A percentile compares a stretch with the other conserved stretches of the same genome.
phyloP scores from a whole-genome alignment of 768 basidiomycete species.

The Flagelloscypha sp. region DNA sequence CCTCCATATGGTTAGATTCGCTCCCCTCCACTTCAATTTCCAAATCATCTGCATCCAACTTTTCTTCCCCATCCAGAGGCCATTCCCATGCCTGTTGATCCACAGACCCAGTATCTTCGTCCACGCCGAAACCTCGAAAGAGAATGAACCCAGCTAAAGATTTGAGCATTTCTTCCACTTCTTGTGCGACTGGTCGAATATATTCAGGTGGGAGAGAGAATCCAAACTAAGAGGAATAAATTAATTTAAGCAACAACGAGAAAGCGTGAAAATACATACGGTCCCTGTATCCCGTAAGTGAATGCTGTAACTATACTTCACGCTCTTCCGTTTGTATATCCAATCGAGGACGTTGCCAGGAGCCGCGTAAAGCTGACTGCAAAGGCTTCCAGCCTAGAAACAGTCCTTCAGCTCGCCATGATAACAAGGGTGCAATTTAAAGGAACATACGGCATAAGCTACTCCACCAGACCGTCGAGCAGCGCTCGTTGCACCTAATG shows the following conservation, averaged over 20 bases:
- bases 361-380: constrained; percentile 40
- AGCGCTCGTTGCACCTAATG: constrained; percentile 54
- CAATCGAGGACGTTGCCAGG: constrained; percentile 64
- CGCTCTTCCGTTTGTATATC: constrained; percentile 46
- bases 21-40: too few relatives aligned
- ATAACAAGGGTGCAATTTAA: background rate
- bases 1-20: too few relatives aligned
- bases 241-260: constrained; percentile 1
- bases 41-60: too few relatives aligned
- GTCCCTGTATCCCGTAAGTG: constrained; percentile 67
- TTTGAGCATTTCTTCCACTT: constrained; percentile 55
- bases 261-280: constrained; percentile 27
- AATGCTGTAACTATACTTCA: constrained; percentile 56
- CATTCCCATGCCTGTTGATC: too few relatives aligned
- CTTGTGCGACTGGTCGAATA: constrained; percentile 77
- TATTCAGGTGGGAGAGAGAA: constrained; percentile 63
- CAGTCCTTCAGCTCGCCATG: constrained; percentile 20
- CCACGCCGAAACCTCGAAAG: too few relatives aligned
- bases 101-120: too few relatives aligned
- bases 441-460: constrained; percentile 36
- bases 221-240: constrained; percentile 45
- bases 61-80: too few relatives aligned
- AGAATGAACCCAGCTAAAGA: constrained; percentile 70
- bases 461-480: constrained; percentile 48
- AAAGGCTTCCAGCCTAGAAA: constrained; percentile 39